These are phyloP conservation scores for Kwoniella dendrophila DNA, from an alignment of 768 basidiomycete species.

Conservation along the genomic window DNA sequence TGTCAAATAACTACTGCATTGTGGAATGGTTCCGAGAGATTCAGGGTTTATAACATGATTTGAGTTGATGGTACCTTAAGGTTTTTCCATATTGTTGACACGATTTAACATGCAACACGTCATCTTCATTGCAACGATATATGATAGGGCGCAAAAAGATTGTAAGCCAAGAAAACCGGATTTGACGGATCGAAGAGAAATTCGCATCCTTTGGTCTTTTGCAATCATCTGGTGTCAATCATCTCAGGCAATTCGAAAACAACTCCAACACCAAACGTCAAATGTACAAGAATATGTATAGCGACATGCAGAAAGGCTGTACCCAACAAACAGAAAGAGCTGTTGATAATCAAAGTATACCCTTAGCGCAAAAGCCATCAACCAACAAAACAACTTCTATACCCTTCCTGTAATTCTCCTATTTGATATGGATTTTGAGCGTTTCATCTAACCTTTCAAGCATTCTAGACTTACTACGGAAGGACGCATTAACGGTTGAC, in stretches of 20 bases:
- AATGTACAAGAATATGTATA: too few species aligned
- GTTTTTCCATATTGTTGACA: too few species aligned
- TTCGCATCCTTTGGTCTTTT: too few species aligned
- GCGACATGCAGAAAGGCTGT: not conserved
- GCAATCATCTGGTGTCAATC: too few species aligned
- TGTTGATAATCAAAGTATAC: not conserved
- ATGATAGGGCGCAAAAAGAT: not conserved
- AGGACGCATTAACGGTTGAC: slow-evolving; percentile 10
- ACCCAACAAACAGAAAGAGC: not conserved
- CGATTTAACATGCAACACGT: too few species aligned
- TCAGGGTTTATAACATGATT: not conserved
- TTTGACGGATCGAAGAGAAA: too few species aligned
- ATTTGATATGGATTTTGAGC: too few species aligned
- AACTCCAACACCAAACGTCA: too few species aligned
- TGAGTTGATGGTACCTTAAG: slow-evolving; percentile 5
- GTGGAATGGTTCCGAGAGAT: not conserved
- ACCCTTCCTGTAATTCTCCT: not conserved
- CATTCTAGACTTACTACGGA: not conserved
- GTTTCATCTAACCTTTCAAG: slow-evolving; percentile 1
- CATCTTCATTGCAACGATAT: not conserved
- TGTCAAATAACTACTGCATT: not conserved
- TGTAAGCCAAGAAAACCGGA: too few species aligned
- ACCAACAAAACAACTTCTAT: not conserved
- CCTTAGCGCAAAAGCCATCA: slow-evolving; percentile 6
- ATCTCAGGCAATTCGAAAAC: too few species aligned